Evolutionary conservation across 2,329 filamentous ascomycete species (phyloP).

Genomic region (Nemania diffusa): DNA sequence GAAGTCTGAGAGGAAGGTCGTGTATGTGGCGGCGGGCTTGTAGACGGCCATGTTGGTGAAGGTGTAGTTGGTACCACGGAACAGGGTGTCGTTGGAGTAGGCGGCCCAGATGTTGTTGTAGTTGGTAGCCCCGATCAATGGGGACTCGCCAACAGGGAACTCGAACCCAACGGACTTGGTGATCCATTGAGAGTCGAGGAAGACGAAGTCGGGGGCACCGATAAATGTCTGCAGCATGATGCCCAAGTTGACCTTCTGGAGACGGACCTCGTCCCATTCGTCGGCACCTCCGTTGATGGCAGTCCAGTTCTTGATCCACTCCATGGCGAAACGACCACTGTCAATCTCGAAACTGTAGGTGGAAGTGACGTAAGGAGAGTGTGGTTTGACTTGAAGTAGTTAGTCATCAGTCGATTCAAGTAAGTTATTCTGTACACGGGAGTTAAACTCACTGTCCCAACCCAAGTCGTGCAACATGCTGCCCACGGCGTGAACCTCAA

Average conservation of each 20-base stretch:
- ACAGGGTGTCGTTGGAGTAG: slow-evolving; percentile 32
- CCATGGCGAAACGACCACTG: slow-evolving; percentile 33
- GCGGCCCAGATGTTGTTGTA: slow-evolving; percentile 32
- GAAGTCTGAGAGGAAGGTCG: slow-evolving; percentile 29
- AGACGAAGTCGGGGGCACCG: slow-evolving; percentile 27
- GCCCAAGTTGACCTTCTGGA: slow-evolving; percentile 35
- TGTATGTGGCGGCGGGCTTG: slow-evolving; percentile 30
- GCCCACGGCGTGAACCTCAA: slow-evolving; percentile 31
- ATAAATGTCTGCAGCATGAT: slow-evolving; percentile 33
- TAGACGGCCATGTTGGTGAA: slow-evolving; percentile 36
- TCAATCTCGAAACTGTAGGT: slow-evolving; percentile 31
- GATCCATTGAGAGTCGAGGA: slow-evolving; percentile 31
- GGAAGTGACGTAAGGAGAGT: slow-evolving; percentile 27
- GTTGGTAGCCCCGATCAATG: slow-evolving; percentile 23
- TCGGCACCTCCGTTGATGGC: slow-evolving; percentile 20
- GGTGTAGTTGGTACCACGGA: slow-evolving; percentile 34
- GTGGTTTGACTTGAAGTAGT: slow-evolving; percentile 29
- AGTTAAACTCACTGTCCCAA: slow-evolving; percentile 33
- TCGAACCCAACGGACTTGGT: slow-evolving; percentile 31
- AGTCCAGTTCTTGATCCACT: slow-evolving; percentile 36
- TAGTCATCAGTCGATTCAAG: background rate
- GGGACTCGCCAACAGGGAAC: slow-evolving; percentile 28
- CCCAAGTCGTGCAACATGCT: slow-evolving; percentile 31
- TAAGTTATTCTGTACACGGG: background rate
- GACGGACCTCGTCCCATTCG: slow-evolving; percentile 33